These are phyloP conservation scores for Barnettozyma vustinii DNA, from an alignment of 805 yeast genomes.

Conservation along the genomic window DNA sequence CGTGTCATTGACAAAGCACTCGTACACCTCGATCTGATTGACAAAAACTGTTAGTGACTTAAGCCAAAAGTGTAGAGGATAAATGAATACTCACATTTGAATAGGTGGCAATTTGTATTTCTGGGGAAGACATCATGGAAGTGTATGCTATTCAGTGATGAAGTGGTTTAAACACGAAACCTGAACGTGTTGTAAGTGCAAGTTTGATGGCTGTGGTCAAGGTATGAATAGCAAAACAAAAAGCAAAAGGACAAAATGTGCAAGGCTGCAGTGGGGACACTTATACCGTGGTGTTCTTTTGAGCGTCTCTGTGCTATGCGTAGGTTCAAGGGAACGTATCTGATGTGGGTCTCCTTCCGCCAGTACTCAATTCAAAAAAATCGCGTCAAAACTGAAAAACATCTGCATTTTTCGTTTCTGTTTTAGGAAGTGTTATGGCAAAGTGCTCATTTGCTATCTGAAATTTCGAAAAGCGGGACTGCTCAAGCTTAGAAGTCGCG, in stretches of 20 bases:
- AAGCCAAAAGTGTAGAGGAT: background rate
- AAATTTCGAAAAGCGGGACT: background rate
- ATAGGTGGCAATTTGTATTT: slow-evolving; percentile 23
- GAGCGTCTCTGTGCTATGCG: background rate
- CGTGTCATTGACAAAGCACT: slow-evolving; percentile 22
- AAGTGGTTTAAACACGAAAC: background rate
- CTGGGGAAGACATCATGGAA: slow-evolving; percentile 1
- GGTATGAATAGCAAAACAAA: background rate
- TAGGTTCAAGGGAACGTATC: background rate
- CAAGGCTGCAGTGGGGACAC: background rate
- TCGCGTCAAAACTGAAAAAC: slow-evolving; percentile 1
- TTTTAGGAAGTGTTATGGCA: slow-evolving; percentile 4
- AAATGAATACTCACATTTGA: slow-evolving; percentile 17
- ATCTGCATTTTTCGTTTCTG: slow-evolving; percentile 1
- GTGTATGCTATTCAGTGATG: background rate
- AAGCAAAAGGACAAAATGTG: background rate
- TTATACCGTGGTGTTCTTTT: background rate
- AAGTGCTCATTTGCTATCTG: background rate
- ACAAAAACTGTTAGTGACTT: slow-evolving; percentile 3
- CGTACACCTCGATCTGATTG: slow-evolving; percentile 25
- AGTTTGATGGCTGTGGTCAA: background rate
- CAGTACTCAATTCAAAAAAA: background rate
- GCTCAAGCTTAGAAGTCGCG: background rate
- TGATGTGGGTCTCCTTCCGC: background rate
- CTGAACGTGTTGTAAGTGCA: background rate